These are phyloP conservation scores for Penicillium psychrofluorescens DNA, from an alignment of 495 filamentous ascomycete genomes.

Conservation along the genomic window DNA sequence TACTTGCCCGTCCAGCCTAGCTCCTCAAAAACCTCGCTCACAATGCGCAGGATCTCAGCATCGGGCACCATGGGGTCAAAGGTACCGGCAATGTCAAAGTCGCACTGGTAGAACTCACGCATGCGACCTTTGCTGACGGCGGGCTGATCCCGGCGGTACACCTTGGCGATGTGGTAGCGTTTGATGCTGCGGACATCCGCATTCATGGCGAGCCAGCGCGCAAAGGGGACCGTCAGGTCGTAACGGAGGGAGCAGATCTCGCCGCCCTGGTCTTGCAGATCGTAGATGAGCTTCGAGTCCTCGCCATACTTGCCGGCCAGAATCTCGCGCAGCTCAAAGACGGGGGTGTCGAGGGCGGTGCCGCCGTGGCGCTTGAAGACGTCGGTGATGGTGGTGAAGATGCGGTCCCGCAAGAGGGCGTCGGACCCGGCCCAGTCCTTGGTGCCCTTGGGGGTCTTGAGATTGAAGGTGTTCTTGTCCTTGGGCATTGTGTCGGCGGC, in stretches of 20 bases:
- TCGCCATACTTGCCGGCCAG: slow-evolving; percentile 87
- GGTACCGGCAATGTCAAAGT: slow-evolving; percentile 88
- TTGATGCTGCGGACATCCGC: slow-evolving; percentile 66
- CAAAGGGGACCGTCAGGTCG: slow-evolving; percentile 87
- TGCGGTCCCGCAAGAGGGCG: slow-evolving; percentile 50
- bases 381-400: slow-evolving; percentile 72
- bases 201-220: slow-evolving; percentile 84
- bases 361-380: slow-evolving; percentile 89
- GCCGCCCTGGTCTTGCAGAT: slow-evolving; percentile 78
- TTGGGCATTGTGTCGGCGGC: slow-evolving; percentile 24
- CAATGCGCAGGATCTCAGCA: slow-evolving; percentile 82
- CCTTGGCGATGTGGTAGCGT: slow-evolving; percentile 84
- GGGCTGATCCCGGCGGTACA: slow-evolving; percentile 75
- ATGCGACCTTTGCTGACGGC: slow-evolving; percentile 84
- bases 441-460: slow-evolving; percentile 45
- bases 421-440: slow-evolving; percentile 34
- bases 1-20: slow-evolving; percentile 65
- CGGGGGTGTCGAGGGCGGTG: slow-evolving; percentile 77
- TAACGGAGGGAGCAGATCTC: slow-evolving; percentile 82
- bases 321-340: slow-evolving; percentile 73
- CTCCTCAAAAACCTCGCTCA: slow-evolving; percentile 75
- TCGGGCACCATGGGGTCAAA: slow-evolving; percentile 95
- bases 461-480: slow-evolving; percentile 30
- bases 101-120: slow-evolving; percentile 97
- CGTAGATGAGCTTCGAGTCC: slow-evolving; percentile 86